phyloP scores from a whole-genome alignment of 805 yeast genomes.

The Lipomyces orientalis region DNA sequence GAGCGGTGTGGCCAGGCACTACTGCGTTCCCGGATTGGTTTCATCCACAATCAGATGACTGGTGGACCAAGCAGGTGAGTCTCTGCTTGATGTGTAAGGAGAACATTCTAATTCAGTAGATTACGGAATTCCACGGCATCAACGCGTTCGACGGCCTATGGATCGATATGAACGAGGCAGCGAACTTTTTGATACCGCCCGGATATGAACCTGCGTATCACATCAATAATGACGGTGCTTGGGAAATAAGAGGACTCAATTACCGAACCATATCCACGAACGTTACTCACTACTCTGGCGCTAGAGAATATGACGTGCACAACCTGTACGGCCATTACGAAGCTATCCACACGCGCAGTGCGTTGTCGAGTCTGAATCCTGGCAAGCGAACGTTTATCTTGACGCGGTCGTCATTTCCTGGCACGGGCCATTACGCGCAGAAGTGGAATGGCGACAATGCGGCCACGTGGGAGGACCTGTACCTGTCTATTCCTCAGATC shows the following conservation, averaged over 20 bases:
- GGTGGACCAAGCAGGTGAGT: slow-evolving; percentile 41
- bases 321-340: slow-evolving; percentile 42
- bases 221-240: slow-evolving; percentile 7
- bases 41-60: slow-evolving; percentile 36
- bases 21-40: slow-evolving; percentile 46
- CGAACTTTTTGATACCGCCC: slow-evolving; percentile 15
- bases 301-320: slow-evolving; percentile 43
- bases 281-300: slow-evolving; percentile 1
- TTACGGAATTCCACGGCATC: not conserved
- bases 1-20: slow-evolving; percentile 47
- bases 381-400: slow-evolving; percentile 63
- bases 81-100: not conserved
- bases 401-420: slow-evolving; percentile 75
- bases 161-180: slow-evolving; percentile 76
- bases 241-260: not conserved
- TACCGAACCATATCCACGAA: slow-evolving; percentile 2
- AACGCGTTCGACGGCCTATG: slow-evolving; percentile 48
- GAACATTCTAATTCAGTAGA: slow-evolving; percentile 14
- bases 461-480: slow-evolving; percentile 44
- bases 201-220: not conserved
- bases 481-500: slow-evolving; percentile 76
- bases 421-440: slow-evolving; percentile 80
- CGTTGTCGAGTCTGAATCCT: not conserved
- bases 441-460: slow-evolving; percentile 87
- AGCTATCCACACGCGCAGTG: slow-evolving; percentile 5